phyloP scores from a whole-genome alignment of 805 yeast genomes.

The Candida ortonii region DNA sequence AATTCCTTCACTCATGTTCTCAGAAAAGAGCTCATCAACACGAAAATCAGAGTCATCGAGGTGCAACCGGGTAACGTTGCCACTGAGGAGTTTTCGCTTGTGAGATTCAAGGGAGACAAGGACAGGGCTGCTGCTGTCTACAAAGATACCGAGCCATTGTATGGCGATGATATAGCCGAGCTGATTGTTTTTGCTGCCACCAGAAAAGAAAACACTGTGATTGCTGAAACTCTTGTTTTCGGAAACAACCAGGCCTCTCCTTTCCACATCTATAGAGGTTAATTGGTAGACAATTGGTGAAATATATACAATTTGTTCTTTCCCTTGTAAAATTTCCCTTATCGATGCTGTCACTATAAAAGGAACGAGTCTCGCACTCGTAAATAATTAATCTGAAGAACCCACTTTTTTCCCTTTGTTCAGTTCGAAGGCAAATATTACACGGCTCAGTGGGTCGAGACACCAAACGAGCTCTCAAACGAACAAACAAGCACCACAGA shows the following conservation, averaged over 20 bases:
- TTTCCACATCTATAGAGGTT: conserved; percentile 49
- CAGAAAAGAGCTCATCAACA: conserved; percentile 52
- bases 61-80: conserved; percentile 79
- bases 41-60: conserved; percentile 64
- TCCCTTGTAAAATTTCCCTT: no score
- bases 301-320: no score
- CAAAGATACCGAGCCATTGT: conserved; percentile 64
- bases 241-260: conserved; percentile 86
- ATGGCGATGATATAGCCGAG: conserved; percentile 75
- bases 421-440: no score
- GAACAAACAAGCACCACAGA: background rate
- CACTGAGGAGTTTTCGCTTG: conserved; percentile 64
- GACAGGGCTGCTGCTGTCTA: conserved; percentile 63
- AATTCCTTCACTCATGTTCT: conserved; percentile 68
- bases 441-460: no score
- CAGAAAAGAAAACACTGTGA: conserved; percentile 66
- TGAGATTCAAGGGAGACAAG: conserved; percentile 62
- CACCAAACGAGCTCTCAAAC: no score
- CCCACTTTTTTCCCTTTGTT: no score
- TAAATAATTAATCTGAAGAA: no score
- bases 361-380: no score
- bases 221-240: conserved; percentile 80
- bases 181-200: conserved; percentile 63
- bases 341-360: no score
- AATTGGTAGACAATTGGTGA: background rate